Base-by-base conservation (phyloP, 768 basidiomycete species). In the Tylopilus subfusipes region DNA sequence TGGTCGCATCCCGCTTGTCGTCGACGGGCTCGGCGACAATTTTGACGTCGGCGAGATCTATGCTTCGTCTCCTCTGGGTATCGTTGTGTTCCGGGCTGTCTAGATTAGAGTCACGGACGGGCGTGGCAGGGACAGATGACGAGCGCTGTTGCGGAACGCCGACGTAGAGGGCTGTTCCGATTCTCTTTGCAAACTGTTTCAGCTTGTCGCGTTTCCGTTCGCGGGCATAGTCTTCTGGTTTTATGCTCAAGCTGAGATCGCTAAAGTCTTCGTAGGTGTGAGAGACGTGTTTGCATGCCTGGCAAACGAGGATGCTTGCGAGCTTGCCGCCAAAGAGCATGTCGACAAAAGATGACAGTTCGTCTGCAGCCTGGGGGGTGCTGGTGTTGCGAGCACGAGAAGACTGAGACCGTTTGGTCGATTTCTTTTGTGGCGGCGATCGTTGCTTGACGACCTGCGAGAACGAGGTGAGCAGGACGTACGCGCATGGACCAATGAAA, bases 231-330 rank as follows among this genome's bases (percentile, higher is more conserved):
- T 92, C 88, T 57, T 93, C 90, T 1, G 86, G 81, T 67, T 87
- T 90, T 69, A 95, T 87, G 69, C 88, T 89, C 31, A 98, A 75
- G 48, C 91, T 93, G 62, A 98, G 86, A 70, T 97, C 95, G 68
- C 89, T 87, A 70, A 97, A 98, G 65, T 93, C 92, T 70, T 98
- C 95, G 25, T 59, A 60, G 21, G 64, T 69, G 60, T 93, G 85
- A 3, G 93, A 96, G 47, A 97, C 83, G 63, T 91, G 84, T 69
- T 96, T 95, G 82, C 95, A 98, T 54, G 83, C 82, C 61, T 94
- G 92, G 69, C 95, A 98, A 3, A 98, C 88, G 46, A 98, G 86
- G 66, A 97, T 86, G 73, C 88, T 91, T 6, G 92, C 86, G 45
- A 98, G 78, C 63, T 84, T 82, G 6, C 95, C 95, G 30, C 90